Percentiles rank a stretch among this genome's conserved stretches.
These are phyloP conservation scores for Phalaenopsis hybrid DNA, from an alignment of 116 monocot genomes.

Conservation along the genomic window DNA sequence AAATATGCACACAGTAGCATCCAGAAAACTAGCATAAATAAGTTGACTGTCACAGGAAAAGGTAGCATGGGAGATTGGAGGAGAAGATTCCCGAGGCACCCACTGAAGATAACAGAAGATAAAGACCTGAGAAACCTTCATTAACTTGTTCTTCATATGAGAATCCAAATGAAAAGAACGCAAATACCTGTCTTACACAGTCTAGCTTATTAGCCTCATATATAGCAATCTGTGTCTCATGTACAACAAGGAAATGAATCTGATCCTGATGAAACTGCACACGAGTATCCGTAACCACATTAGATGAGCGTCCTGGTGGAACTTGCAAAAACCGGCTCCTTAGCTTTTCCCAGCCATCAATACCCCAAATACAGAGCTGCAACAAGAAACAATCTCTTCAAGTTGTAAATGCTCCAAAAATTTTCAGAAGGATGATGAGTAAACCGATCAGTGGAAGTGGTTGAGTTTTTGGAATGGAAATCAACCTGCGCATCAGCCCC, in stretches of 20 bases:
- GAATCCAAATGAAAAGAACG: background rate
- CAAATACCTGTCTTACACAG: conserved; percentile 38
- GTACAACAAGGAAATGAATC: conserved; percentile 48
- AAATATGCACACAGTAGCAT: conserved; percentile 56
- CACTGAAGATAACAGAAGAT: conserved; percentile 43
- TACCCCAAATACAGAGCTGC: conserved; percentile 66
- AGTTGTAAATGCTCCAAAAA: background rate
- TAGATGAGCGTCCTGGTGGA: conserved; percentile 45
- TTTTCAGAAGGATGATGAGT: background rate
- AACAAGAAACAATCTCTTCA: background rate
- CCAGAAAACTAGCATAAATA: conserved; percentile 46
- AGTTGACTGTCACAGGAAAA: conserved; percentile 61
- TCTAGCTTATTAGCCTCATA: conserved; percentile 63
- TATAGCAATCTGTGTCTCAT: conserved; percentile 67
- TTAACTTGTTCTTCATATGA: background rate
- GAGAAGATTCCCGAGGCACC: conserved; percentile 51
- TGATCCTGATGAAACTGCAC: conserved; percentile 68
- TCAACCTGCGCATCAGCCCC: conserved; percentile 30
- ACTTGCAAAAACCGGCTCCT: conserved; percentile 39
- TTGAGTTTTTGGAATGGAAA: background rate
- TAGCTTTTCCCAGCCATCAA: conserved; percentile 65
- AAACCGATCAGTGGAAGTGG: background rate
- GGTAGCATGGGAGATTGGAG: conserved; percentile 56
- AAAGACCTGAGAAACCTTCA: background rate
- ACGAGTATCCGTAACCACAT: conserved; percentile 39